Base-by-base conservation (phyloP, 2,329 filamentous ascomycete genomes). In the Ophiognomonia clavigignenti-juglandacearum region DNA sequence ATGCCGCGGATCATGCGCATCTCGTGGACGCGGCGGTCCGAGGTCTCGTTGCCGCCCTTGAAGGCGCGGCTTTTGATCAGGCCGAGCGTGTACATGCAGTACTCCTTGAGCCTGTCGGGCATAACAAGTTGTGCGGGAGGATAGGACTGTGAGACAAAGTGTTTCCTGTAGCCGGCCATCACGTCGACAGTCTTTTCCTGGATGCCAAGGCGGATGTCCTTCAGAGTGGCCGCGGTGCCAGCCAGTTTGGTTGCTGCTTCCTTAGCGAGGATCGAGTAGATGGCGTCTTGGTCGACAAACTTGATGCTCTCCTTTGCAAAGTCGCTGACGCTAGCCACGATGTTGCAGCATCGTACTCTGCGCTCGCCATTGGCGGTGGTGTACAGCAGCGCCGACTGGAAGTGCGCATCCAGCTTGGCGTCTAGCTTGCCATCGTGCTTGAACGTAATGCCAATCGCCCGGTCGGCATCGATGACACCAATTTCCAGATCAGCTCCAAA, bases 391-490 rank as follows among this genome's bases (percentile, higher is more conserved):
- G 93, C 93, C 19, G 88, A 89, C 64, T 98, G 93, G 77, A 98
- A 98, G 68, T 98, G 93, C 7, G 92, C 92, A 65, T 98, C 93
- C 19, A 97, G 77, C 67, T 96, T 96, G 4, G 89, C 75, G 66
- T 98, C 93, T n/a, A 98, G 80, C 68, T 97, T 97, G 51, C 93
- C 93, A 61, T 98, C 93, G 65, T 98, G 95, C 58, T 81, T 87
- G 64, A 98, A 98, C 40, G 89, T 85, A 10, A 97, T 88, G 3
- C 85, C 87, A 55, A 98, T 78, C 9, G 92, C 89, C 70, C 96
- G 96, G 68, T 98, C 93, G 18, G 89, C 84, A 63, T 97, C 93
- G 43, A 97, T 83, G 43, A 87, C 81, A 23, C 93, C 93, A 58
- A 98, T 88, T 63, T 98, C 91, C 37, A 98, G 78, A 66, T 98